Evolutionary conservation across 176 grass and related monocot genomes (phyloP), one percentile per base, ranked within the genome.

Genomic region (Urochloa ruziziensis): DNA sequence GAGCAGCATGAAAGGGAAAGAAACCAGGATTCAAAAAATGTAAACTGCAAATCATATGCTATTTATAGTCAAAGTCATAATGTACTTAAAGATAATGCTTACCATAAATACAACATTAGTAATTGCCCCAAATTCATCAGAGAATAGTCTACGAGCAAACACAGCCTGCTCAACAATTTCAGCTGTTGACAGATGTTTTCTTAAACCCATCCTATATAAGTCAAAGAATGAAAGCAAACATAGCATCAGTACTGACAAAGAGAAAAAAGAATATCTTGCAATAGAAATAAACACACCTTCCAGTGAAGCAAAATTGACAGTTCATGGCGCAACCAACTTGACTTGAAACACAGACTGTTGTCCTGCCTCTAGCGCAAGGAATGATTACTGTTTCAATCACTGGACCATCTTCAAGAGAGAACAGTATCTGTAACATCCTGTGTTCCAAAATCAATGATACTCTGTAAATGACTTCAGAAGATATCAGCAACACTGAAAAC

Each of bases 41-140:
- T 29, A 57, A 49, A 57, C 14, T 39, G 59, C 1, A 66, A 67
- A 82, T 59, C 25, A 1, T 23, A 36, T 59, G 58, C 30, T 73
- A 37, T 36, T 54, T 33, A 46, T 19, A 84, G 36, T 23, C 37
- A 83, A 58, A 67, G 15, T 30, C 33, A 46, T 86, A 71, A 70
- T 15, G 77, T 81, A 88, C 14, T 68, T 46, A 28, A 86, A 67
- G 19, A 79, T 21, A 43, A 79, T 72, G 67, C 83, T 94, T 95
- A 95, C 96, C 96, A 98, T 98, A 84, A 98, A 98, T 83, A 95
- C 93, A 67, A 94, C 93, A 90, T 98, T 98, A 82, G 85, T 86
- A 56, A 98, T 90, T 47, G 96, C 80, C 82, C 93, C 96, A 89
- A 98, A 92, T 87, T 98, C 93, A 84, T 88, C 82, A 28, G 96